Conservation (phyloP, 2,329 filamentous ascomycete genomes). For the Metarhizium album region DNA sequence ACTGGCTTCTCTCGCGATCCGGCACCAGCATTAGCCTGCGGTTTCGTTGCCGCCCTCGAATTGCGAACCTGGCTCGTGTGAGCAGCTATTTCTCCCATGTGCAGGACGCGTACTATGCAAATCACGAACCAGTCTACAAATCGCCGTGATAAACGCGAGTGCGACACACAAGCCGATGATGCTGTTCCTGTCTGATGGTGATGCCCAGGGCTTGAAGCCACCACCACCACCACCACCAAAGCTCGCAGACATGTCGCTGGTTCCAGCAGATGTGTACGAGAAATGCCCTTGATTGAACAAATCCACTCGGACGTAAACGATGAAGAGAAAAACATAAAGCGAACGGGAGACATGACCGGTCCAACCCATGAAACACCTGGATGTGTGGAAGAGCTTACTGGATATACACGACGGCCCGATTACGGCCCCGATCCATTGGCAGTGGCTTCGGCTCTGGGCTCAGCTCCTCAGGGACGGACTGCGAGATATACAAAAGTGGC, state of each 20-base stretch:
- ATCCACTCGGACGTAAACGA: too few relatives aligned
- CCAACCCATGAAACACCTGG: too few relatives aligned
- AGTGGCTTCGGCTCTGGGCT: background rate
- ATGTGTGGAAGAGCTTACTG: too few relatives aligned
- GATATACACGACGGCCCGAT: background rate
- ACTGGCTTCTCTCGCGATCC: background rate
- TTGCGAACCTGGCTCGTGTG: background rate
- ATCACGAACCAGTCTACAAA: background rate
- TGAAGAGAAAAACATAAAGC: too few relatives aligned
- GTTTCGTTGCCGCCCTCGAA: background rate
- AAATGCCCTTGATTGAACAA: background rate
- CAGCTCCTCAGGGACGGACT: background rate
- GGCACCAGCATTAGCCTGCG: background rate
- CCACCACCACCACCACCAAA: background rate
- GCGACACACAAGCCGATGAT: background rate
- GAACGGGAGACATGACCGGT: too few relatives aligned
- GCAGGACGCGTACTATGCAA: background rate
- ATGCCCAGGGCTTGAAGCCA: background rate
- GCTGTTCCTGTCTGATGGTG: background rate
- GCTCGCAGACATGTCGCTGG: background rate
- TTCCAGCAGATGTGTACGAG: background rate
- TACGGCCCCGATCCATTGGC: background rate
- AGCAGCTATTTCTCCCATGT: background rate
- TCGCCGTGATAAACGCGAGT: background rate
- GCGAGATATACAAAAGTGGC: too few relatives aligned